Evolutionary conservation across 2,329 filamentous ascomycete genomes (phyloP).

Genomic region (Colletotrichum coccodes): DNA sequence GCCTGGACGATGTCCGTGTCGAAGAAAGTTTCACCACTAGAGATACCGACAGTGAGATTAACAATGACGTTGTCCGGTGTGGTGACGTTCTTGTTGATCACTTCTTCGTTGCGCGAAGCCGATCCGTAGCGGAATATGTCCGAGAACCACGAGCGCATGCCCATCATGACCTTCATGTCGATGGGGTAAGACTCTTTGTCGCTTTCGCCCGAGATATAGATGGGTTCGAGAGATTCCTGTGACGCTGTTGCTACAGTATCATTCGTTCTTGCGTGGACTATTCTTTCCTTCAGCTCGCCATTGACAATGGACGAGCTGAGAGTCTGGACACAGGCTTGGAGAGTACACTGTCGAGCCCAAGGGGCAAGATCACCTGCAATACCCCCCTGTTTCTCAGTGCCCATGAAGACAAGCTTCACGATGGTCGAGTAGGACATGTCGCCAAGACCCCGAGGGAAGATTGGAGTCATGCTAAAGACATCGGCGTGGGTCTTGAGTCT

Average conservation of each 20-base stretch:
- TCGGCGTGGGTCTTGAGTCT: constrained; percentile 36
- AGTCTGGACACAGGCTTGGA: constrained; percentile 43
- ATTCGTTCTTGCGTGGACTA: constrained; percentile 36
- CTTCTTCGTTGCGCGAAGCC: constrained; percentile 38
- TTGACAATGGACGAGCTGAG: constrained; percentile 38
- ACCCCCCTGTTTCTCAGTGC: constrained; percentile 40
- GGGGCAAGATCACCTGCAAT: constrained; percentile 37
- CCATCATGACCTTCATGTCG: constrained; percentile 41
- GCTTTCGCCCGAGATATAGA: constrained; percentile 34
- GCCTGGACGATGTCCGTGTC: constrained; percentile 49
- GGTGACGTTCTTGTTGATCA: constrained; percentile 41
- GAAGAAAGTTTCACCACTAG: constrained; percentile 44
- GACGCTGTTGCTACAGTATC: constrained; percentile 37
- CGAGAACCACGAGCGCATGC: constrained; percentile 44
- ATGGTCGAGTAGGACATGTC: constrained; percentile 43
- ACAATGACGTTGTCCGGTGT: constrained; percentile 39
- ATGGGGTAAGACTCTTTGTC: constrained; percentile 36
- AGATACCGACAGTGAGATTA: constrained; percentile 45
- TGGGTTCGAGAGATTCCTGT: constrained; percentile 26
- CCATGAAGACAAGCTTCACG: constrained; percentile 46
- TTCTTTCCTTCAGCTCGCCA: constrained; percentile 41
- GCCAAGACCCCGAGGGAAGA: constrained; percentile 38
- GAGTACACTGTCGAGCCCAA: constrained; percentile 43
- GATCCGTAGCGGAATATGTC: constrained; percentile 41
- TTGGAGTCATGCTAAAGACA: constrained; percentile 45